Percentiles rank a stretch among this genome's conserved stretches.
Conservation (phyloP, 345 rosid species). For the Clausena lansium region DNA sequence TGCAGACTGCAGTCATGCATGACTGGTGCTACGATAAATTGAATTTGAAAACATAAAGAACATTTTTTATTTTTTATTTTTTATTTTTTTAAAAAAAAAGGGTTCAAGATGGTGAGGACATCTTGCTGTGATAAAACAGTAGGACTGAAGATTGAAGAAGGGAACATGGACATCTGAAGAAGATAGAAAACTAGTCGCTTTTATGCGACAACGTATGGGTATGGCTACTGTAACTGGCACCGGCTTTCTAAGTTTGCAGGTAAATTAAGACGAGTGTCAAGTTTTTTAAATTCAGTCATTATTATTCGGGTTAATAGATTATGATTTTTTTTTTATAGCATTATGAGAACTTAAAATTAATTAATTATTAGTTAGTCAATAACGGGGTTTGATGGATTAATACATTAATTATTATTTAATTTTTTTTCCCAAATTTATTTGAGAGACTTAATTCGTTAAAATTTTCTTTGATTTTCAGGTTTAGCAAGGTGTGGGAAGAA, state of each 20-base stretch:
- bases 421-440: too few relatives aligned
- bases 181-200: conserved; percentile 41
- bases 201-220: conserved; percentile 43
- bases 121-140: conserved; percentile 39
- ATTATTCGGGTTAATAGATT: too few relatives aligned
- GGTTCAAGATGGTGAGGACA: conserved; percentile 46
- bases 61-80: too few relatives aligned
- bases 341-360: too few relatives aligned
- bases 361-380: too few relatives aligned
- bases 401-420: too few relatives aligned
- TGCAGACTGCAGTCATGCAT: background rate
- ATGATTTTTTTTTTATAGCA: too few relatives aligned
- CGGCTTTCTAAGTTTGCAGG: conserved; percentile 61
- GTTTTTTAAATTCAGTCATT: too few relatives aligned
- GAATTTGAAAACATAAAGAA: background rate
- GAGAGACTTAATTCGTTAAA: background rate
- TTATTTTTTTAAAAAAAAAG: too few relatives aligned
- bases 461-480: conserved; percentile 27
- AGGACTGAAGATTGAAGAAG: too few relatives aligned
- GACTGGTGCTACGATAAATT: background rate
- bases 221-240: conserved; percentile 65
- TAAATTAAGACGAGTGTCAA: conserved; percentile 6
- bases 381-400: too few relatives aligned
- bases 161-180: conserved; percentile 66
- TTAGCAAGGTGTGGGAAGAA: conserved; percentile 62